Base-by-base conservation (phyloP, 805 yeast genomes). In the Dipodascus albidus region DNA sequence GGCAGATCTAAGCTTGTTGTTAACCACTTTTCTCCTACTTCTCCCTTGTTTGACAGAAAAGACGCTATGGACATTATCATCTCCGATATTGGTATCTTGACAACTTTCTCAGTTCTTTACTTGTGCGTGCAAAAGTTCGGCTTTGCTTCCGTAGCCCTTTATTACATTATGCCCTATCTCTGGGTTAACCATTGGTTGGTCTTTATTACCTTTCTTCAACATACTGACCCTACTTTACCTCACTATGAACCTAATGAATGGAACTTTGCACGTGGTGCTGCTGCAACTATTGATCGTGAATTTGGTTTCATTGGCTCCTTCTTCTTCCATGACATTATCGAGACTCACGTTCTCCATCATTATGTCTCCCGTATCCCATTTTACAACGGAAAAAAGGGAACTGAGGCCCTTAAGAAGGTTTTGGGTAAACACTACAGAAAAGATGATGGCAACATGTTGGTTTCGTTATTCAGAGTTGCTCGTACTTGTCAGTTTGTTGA, bases 101-200 rank as follows among this genome's bases (percentile, higher is more conserved):
- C 74, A 55, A 81, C 81, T 66, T 58, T 71, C 11, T 63, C 75
- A 48, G 75, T 77, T 47, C 71, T 82, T 53, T 81, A 82, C 72
- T 69, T 74, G 50, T 81, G 87, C 82, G 74, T 76, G 67, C 69
- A 78, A 61, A 69, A 69, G 57, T 82, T 76, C 64, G 95, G 95
- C 44, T 74, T 70, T 42, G 82, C 80, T 71, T 76, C 78, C 65
- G 71, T 82, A 57, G 66, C 80, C 53, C 75, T 85, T 59, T 78
- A 83, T 74, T 87, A 88, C 83, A 73, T 82, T 57, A 58, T 87
- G 41, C 96, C 96, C 33, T 87, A 82, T 70, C 59, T 85, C 52
- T 82, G 82, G 70, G 88, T 84, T 59, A 87, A 87, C 79, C 95
- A 87, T 72, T 87, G 96, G 96, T 75, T 87, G 59, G 95, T 87